Evolutionary conservation across 192 early-diverging fungal genomes (phyloP).

Genomic region (Paraglomus brasilianum): DNA sequence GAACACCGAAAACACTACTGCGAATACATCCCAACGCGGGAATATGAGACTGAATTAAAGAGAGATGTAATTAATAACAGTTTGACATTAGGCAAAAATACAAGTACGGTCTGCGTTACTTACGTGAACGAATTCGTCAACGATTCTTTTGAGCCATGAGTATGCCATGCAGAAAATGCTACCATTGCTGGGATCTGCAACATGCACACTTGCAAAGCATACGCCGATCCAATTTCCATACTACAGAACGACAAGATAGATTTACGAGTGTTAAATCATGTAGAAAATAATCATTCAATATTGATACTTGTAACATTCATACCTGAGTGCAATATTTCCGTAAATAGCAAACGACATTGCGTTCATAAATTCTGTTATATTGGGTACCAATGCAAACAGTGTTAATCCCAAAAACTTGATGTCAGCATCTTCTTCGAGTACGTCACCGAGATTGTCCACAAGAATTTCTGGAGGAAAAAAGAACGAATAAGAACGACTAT

Average conservation of each 20-base stretch:
- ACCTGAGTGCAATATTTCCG: conserved; percentile 77
- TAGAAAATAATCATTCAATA: no score
- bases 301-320: not conserved
- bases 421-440: conserved; percentile 63
- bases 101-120: not conserved
- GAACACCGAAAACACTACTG: conserved; percentile 57
- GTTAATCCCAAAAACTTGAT: conserved; percentile 93
- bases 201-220: conserved; percentile 91
- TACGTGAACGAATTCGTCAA: conserved; percentile 24
- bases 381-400: conserved; percentile 93
- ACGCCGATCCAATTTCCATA: conserved; percentile 95
- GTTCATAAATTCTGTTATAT: conserved; percentile 91
- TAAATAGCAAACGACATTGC: conserved; percentile 93
- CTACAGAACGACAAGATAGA: not conserved
- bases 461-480: conserved; percentile 68
- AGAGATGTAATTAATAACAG: not conserved
- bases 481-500: not conserved
- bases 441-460: conserved; percentile 80
- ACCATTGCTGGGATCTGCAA: conserved; percentile 95
- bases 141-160: conserved; percentile 19
- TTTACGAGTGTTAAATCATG: no score
- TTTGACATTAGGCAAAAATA: not conserved
- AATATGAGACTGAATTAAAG: conserved; percentile 40
- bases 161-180: conserved; percentile 71
- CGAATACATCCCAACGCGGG: conserved; percentile 46